A percentile compares a stretch with the other conserved stretches of the same genome.
Evolutionary conservation across 345 rosid species (phyloP).

Genomic region (Eucalyptus dawsonii): DNA sequence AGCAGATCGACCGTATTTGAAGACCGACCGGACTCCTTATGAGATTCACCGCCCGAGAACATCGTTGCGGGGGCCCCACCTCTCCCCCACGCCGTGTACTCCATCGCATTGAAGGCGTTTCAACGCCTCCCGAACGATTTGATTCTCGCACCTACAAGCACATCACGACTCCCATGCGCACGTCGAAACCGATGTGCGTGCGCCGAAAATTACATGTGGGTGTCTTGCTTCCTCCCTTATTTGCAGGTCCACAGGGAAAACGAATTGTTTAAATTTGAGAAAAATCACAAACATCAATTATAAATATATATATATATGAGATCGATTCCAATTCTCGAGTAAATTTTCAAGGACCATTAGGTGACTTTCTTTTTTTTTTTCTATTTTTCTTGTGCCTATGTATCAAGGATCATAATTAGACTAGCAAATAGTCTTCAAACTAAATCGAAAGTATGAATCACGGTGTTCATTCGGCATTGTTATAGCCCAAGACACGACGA

Average conservation of each 20-base stretch:
- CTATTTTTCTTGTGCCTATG: no score
- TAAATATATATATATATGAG: background rate
- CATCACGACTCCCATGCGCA: background rate
- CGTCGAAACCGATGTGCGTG: background rate
- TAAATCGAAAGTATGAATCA: no score
- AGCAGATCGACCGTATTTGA: background rate
- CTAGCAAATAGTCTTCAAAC: no score
- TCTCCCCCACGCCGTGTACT: background rate
- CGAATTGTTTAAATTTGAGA: background rate
- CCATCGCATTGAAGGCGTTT: background rate
- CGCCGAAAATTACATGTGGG: background rate
- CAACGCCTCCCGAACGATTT: background rate
- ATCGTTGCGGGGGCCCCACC: background rate
- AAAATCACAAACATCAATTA: background rate
- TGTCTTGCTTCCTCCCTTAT: background rate
- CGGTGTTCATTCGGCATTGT: no score
- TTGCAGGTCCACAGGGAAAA: background rate
- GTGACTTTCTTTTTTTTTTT: no score
- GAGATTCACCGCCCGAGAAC: background rate
- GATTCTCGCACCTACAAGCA: background rate
- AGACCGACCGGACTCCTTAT: background rate
- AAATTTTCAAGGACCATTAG: no score
- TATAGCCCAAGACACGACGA: no score
- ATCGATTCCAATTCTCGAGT: background rate
- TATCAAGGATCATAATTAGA: no score